Conservation (phyloP, 2,329 filamentous ascomycete genomes). For the Xylaria hypoxylon region DNA sequence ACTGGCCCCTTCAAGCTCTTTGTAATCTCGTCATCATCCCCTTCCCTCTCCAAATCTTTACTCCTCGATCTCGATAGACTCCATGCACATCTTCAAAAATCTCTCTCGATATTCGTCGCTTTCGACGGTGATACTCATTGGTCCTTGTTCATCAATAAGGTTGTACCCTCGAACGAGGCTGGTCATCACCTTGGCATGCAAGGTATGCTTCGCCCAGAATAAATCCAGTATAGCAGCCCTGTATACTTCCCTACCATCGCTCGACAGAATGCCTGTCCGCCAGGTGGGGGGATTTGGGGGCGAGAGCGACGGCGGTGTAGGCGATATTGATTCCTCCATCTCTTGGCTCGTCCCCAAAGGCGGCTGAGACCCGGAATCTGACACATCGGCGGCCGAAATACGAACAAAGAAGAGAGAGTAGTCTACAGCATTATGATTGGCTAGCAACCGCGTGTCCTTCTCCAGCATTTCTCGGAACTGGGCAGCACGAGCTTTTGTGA, state of each 20-base stretch:
- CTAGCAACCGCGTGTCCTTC: constrained; percentile 72
- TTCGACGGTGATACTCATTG: constrained; percentile 80
- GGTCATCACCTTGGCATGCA: constrained; percentile 74
- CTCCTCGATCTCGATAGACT: constrained; percentile 53
- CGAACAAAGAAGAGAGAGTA: constrained; percentile 80
- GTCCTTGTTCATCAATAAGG: constrained; percentile 70
- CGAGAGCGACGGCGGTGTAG: constrained; percentile 50
- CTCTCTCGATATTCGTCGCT: constrained; percentile 73
- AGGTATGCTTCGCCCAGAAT: constrained; percentile 81
- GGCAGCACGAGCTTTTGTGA: constrained; percentile 66
- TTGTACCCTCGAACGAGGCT: constrained; percentile 74
- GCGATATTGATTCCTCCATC: constrained; percentile 39
- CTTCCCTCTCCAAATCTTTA: background rate
- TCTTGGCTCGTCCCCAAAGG: constrained; percentile 52
- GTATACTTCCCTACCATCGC: constrained; percentile 74
- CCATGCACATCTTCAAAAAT: constrained; percentile 62
- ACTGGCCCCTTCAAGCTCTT: background rate
- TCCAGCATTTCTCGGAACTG: constrained; percentile 67
- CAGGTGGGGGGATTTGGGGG: constrained; percentile 60
- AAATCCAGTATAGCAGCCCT: constrained; percentile 77
- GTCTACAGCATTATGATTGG: constrained; percentile 74
- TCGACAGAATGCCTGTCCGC: constrained; percentile 70
- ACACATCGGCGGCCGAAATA: constrained; percentile 44
- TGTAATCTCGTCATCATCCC: background rate
- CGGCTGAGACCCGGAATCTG: constrained; percentile 57